These are phyloP conservation scores for Debaryomyces udenii DNA, from an alignment of 1,139 yeast species.

Conservation along the genomic window DNA sequence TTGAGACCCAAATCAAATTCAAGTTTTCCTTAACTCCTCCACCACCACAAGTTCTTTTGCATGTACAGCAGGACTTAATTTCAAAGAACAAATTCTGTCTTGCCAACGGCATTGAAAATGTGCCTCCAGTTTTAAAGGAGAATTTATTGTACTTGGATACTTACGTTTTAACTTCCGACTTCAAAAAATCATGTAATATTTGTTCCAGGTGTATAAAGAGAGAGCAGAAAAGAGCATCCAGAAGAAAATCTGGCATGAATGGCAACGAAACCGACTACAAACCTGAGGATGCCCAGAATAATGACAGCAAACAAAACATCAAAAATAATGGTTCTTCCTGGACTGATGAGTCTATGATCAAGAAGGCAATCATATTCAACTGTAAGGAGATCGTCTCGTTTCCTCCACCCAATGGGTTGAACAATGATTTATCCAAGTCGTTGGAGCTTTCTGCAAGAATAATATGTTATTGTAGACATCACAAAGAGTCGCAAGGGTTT, in stretches of 20 bases:
- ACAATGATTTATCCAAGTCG: conserved; percentile 38
- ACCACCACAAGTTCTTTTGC: conserved; percentile 70
- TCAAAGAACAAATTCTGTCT: conserved; percentile 82
- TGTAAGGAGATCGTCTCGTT: conserved; percentile 84
- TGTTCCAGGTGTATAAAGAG: conserved; percentile 88
- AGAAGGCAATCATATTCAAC: conserved; percentile 86
- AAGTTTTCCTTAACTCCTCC: conserved; percentile 68
- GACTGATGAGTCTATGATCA: conserved; percentile 74
- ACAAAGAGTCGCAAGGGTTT: conserved; percentile 82
- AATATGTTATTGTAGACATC: conserved; percentile 95
- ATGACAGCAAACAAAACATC: conserved; percentile 23
- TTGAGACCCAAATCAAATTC: conserved; percentile 91
- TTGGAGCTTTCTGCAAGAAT: conserved; percentile 83
- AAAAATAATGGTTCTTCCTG: conserved; percentile 57
- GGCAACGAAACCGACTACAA: conserved; percentile 17
- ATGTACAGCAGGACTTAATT: conserved; percentile 83
- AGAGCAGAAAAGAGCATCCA: conserved; percentile 90
- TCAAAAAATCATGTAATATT: conserved; percentile 64
- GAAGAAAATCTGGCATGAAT: conserved; percentile 67
- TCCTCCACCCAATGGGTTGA: conserved; percentile 60
- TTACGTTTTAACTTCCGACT: conserved; percentile 61
- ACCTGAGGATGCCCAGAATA: conserved; percentile 14
- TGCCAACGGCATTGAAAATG: conserved; percentile 45
- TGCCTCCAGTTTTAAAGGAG: conserved; percentile 49
- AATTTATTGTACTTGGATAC: conserved; percentile 67